Conservation (phyloP, 2,329 filamentous ascomycete genomes). For the Verticillium isaacii region DNA sequence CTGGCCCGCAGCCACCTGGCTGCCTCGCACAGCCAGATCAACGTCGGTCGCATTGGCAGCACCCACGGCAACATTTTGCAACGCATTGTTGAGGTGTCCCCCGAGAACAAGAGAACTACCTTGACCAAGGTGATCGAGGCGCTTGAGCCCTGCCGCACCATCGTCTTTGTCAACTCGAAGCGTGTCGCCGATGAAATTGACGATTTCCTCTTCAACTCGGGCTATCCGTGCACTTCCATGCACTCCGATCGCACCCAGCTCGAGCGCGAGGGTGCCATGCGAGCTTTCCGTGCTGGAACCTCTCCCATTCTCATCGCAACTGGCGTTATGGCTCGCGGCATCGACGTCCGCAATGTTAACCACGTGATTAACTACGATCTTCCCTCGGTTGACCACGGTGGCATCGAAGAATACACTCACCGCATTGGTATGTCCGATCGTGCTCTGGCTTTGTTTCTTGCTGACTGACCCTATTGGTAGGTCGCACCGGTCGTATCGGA, state of each 20-base stretch:
- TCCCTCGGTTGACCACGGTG: slow-evolving; percentile 69
- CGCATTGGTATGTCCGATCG: slow-evolving; percentile 65
- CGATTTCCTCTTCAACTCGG: slow-evolving; percentile 77
- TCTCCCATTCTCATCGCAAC: slow-evolving; percentile 82
- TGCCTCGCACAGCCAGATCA: slow-evolving; percentile 71
- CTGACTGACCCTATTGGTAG: slow-evolving; percentile 30
- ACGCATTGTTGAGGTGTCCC: slow-evolving; percentile 63
- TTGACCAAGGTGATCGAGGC: slow-evolving; percentile 69
- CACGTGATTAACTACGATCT: slow-evolving; percentile 95
- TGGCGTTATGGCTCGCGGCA: slow-evolving; percentile 79
- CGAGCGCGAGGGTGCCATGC: slow-evolving; percentile 89
- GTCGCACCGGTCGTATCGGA: slow-evolving; percentile 91
- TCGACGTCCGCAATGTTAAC: slow-evolving; percentile 81
- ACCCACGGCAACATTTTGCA: slow-evolving; percentile 81
- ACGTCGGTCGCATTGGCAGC: slow-evolving; percentile 81
- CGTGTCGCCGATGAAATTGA: slow-evolving; percentile 76
- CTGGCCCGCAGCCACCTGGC: slow-evolving; percentile 74
- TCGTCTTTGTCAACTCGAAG: slow-evolving; percentile 88
- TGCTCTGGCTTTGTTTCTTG: slow-evolving; percentile 10
- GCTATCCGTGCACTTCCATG: slow-evolving; percentile 80
- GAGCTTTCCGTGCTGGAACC: slow-evolving; percentile 71
- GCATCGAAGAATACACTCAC: slow-evolving; percentile 90
- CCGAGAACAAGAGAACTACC: slow-evolving; percentile 61
- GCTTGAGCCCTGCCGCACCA: slow-evolving; percentile 68
- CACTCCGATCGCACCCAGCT: slow-evolving; percentile 82